phyloP scores from a whole-genome alignment of 176 grass and related monocot genomes.

The Avena sativa region DNA sequence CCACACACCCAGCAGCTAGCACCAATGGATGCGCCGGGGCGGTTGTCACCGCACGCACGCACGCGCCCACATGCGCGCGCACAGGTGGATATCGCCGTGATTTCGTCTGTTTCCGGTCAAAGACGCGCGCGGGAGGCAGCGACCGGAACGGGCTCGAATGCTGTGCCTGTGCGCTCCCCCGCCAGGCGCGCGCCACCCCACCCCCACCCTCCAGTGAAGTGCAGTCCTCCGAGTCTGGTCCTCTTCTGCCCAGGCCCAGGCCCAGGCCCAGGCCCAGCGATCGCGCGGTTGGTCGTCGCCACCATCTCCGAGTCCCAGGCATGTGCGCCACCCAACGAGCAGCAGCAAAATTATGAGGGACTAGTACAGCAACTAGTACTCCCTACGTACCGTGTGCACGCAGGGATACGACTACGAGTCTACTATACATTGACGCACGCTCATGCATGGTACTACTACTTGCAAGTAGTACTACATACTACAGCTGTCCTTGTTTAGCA shows the following conservation, averaged over 20 bases:
- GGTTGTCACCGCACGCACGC: neutral
- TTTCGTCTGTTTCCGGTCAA: constrained; percentile 5
- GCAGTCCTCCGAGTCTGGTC: neutral
- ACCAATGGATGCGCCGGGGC: neutral
- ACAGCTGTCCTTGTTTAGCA: neutral
- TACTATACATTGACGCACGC: neutral
- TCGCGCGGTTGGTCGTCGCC: neutral
- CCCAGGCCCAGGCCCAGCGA: no score
- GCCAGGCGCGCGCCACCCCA: neutral
- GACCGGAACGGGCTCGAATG: neutral
- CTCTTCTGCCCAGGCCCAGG: no score
- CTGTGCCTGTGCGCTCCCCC: neutral
- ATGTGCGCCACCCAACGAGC: neutral
- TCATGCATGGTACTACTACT: neutral
- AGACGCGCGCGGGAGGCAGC: neutral
- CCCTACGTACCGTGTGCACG: neutral
- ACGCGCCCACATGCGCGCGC: neutral
- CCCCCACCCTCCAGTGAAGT: no score
- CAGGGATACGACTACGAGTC: neutral
- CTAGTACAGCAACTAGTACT: neutral
- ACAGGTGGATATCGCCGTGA: neutral
- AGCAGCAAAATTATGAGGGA: neutral
- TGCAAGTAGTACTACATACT: neutral
- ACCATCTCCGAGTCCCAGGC: neutral
- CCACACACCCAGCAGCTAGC: neutral